Percentiles rank a stretch among this genome's conserved stretches.
Conservation (phyloP, 768 basidiomycete species). For the Pleurotus sapidus region DNA sequence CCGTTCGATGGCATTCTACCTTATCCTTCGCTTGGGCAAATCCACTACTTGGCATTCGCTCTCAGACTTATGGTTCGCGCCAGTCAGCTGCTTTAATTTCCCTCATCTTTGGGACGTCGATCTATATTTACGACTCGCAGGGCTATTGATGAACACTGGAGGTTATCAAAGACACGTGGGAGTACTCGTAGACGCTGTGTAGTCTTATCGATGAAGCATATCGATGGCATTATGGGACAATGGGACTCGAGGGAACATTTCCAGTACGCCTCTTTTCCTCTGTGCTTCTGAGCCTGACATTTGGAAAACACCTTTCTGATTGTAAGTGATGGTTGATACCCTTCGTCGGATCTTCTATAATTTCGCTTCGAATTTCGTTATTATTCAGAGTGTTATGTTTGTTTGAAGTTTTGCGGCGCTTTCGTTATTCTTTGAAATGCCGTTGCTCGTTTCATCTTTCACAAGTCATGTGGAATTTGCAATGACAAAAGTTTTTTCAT, state of each 20-base stretch:
- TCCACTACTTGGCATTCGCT: background rate
- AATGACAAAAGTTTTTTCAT: background rate
- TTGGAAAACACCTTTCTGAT: constrained; percentile 3
- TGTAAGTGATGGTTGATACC: background rate
- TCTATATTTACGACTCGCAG: constrained; percentile 2
- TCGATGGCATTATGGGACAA: constrained; percentile 7
- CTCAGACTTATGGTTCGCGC: background rate
- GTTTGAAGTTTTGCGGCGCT: background rate
- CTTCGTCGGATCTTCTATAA: background rate
- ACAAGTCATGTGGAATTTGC: background rate
- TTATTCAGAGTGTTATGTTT: background rate
- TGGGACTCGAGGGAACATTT: background rate
- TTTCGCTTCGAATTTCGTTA: background rate
- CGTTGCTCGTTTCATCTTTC: background rate
- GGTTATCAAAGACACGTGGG: background rate
- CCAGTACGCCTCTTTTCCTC: constrained; percentile 7
- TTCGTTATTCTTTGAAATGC: background rate
- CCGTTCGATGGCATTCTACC: background rate
- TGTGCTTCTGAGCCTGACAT: constrained; percentile 5
- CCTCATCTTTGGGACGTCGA: background rate
- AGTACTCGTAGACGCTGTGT: constrained; percentile 1
- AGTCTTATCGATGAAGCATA: constrained; percentile 4
- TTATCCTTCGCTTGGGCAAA: background rate
- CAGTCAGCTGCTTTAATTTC: constrained; percentile 6
- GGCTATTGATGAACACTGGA: background rate